Conservation (phyloP, 1,284 basidiomycete genomes). For the Singerocomus inundabilis region DNA sequence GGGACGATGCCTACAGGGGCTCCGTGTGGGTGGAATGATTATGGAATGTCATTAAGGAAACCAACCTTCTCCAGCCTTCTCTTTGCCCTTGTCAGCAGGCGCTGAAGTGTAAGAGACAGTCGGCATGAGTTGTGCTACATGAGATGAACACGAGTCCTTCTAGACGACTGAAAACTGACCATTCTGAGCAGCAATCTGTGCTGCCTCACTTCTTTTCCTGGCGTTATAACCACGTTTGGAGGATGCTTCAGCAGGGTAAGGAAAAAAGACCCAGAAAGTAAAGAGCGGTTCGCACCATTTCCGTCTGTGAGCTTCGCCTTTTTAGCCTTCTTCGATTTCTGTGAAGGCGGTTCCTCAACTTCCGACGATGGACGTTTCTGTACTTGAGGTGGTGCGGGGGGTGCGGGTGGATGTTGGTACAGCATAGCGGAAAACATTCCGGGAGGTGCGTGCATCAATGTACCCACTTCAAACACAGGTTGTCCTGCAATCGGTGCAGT, state of each 20-base stretch:
- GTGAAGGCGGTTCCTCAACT: constrained; percentile 33
- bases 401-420: constrained; percentile 27
- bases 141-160: constrained; percentile 23
- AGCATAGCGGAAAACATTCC: constrained; percentile 32
- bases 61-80: constrained; percentile 43
- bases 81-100: constrained; percentile 42
- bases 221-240: constrained; percentile 63
- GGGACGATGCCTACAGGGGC: constrained; percentile 23
- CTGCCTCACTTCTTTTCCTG: constrained; percentile 67
- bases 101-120: constrained; percentile 43
- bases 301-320: constrained; percentile 38
- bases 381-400: constrained; percentile 29
- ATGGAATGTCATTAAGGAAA: constrained; percentile 11
- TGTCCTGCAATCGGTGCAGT: constrained; percentile 36
- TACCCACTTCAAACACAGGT: constrained; percentile 34
- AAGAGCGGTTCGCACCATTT: constrained; percentile 28
- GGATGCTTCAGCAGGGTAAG: constrained; percentile 35
- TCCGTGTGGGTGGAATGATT: constrained; percentile 8
- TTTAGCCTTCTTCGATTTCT: constrained; percentile 44
- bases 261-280: constrained; percentile 8
- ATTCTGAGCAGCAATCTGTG: constrained; percentile 54
- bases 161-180: constrained; percentile 40
- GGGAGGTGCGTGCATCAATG: constrained; percentile 34
- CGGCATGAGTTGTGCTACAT: constrained; percentile 47
- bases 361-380: constrained; percentile 40